Evolutionary conservation across 306 rosid genomes (phyloP), one percentile per base, ranked within the genome.

Genomic region (Abrus precatorius): DNA sequence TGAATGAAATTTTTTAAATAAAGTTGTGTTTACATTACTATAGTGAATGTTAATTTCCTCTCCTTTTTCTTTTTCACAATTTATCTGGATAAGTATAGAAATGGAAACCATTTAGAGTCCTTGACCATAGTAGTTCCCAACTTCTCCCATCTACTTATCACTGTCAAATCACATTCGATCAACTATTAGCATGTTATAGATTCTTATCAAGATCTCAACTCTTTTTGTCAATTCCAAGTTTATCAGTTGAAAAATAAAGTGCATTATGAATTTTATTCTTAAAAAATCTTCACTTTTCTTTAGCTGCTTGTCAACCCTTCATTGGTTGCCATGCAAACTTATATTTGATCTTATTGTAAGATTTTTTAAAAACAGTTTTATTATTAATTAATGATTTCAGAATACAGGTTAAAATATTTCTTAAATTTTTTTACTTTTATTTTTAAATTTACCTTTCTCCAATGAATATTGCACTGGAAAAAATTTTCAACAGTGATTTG

Each of bases 11-110:
- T 3, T 32, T 30, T 70, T 8, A 49, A 70, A 11, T 11, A 30
- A 47, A 70, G 61, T 33, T 29, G 11, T 70, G 75, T 49, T 50
- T 70, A 70, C 75, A 70, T 14, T 41, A 66, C 27, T 11, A 30
- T 14, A 40, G 9, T 4, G 1, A 50, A 72, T 27, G 76, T 5
- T 5, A 71, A 14, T n/a, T 41, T 7, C 44, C 7, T 13, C 8
- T 1, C 45, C 12, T 10, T 53, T 5, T 54, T 9, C 14, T 6
- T 11, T 36, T 14, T 38, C 30, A 53, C 6, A 7, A 14, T 74
- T 57, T 57, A 43, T 29, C 9, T 43, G 68, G 77, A 72, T 53
- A 72, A 36, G 60, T 36, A 53, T 54, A 53, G 49, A 14, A 72
- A 54, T 7, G 50, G 12, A 53, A 55, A 20, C 65, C 63, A 1